These are phyloP conservation scores for Thelonectria blattea DNA, from an alignment of 2,329 filamentous ascomycete genomes.

Conservation along the genomic window DNA sequence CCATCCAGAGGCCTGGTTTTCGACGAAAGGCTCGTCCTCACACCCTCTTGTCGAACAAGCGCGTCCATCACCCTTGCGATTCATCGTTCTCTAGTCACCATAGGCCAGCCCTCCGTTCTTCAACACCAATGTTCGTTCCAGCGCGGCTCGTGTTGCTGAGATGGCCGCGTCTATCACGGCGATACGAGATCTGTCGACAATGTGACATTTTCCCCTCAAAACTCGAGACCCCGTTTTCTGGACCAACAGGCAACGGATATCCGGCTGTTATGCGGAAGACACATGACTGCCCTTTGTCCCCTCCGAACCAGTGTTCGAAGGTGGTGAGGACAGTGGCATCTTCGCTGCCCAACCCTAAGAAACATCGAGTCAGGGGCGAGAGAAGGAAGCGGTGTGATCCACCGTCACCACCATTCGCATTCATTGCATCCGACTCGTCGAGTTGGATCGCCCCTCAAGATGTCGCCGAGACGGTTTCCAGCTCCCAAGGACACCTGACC, in stretches of 20 bases:
- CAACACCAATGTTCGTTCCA: constrained; percentile 5
- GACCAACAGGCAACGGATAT: not conserved
- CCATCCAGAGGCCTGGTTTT: constrained; percentile 5
- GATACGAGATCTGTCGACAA: constrained; percentile 6
- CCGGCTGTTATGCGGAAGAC: not conserved
- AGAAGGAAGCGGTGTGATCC: not conserved
- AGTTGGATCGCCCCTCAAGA: not conserved
- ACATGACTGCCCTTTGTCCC: not conserved
- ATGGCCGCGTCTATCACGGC: constrained; percentile 6
- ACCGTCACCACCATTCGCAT: not conserved
- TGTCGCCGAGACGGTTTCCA: not conserved
- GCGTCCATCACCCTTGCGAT: constrained; percentile 8
- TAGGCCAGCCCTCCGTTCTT: not conserved
- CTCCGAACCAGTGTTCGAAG: not conserved
- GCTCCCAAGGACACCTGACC: not conserved
- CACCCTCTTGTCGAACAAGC: constrained; percentile 9
- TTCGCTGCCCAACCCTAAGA: not conserved
- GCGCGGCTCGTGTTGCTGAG: constrained; percentile 1
- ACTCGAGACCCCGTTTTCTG: not conserved
- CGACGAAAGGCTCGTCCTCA: not conserved
- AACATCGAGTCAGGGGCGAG: not conserved
- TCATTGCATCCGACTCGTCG: not conserved
- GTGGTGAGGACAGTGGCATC: not conserved
- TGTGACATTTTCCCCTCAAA: not conserved
- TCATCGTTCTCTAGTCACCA: not conserved